phyloP scores from a whole-genome alignment of 225 moss, liverwort and hornwort species.

The Ulota crispa region DNA sequence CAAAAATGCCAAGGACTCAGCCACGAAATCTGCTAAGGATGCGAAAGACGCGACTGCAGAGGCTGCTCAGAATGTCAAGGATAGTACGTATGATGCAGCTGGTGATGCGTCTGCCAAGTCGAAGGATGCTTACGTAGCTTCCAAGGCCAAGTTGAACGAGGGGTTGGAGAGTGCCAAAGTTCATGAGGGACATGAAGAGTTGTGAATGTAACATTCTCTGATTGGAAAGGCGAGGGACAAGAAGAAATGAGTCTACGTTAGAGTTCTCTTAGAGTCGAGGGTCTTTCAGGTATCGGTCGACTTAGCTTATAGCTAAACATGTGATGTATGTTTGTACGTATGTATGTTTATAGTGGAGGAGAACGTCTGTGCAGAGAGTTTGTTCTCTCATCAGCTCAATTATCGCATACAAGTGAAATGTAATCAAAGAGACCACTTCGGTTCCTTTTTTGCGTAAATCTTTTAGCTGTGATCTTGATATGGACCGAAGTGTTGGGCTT shows the following conservation, averaged over 20 bases:
- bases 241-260: background rate
- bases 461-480: background rate
- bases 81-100: background rate
- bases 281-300: background rate
- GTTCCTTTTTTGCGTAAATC: background rate
- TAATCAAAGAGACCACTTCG: background rate
- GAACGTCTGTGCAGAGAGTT: background rate
- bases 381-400: background rate
- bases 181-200: background rate
- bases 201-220: background rate
- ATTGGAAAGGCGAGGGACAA: background rate
- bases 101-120: constrained; percentile 5
- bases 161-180: background rate
- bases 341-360: background rate
- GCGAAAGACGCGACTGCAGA: too few relatives aligned
- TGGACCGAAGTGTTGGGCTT: fast-evolving
- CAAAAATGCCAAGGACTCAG: too few relatives aligned
- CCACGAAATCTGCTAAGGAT: too few relatives aligned
- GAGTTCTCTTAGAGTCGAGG: background rate
- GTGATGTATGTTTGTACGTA: constrained; percentile 21
- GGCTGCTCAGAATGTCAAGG: background rate
- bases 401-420: background rate
- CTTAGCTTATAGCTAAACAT: background rate
- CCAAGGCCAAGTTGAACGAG: constrained; percentile 1
- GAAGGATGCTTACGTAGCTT: background rate